Base-by-base conservation (phyloP, 2,329 filamentous ascomycete genomes). In the Colletotrichum ledebouriae region DNA sequence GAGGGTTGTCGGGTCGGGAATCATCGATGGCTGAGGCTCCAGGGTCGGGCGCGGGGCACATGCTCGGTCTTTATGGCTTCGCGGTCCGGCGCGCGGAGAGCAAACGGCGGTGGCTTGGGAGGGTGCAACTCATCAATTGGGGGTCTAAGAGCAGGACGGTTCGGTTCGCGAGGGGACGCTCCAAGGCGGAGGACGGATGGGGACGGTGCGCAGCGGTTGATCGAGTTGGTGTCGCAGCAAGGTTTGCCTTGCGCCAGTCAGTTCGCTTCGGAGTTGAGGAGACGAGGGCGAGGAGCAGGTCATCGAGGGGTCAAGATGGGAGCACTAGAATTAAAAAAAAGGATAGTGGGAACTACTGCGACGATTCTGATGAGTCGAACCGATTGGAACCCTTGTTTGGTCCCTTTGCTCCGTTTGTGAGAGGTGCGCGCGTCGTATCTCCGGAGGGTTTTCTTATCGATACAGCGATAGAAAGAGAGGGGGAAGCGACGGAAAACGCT, bases 31-130 rank as follows among this genome's bases (percentile, higher is more conserved):
- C 65, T 59, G 65, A 68, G 49, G 52, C 55, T 68, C 65, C 65
- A 59, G 59, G 42, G 29, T 65, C 61, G 37, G 65, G 65, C 65
- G 65, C 61, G 41, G 65, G 65, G 65, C 61, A 53, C 65, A 68
- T 68, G 65, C 65, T 68, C 65, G 61, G 55, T 65, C 65, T 68
- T 65, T 65, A 65, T 68, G 47, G 42, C 39, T 25, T n/a, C 25
- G 41, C 50, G 22, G 65, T 65, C 61, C 25, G 61, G 65, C 61
- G 61, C 55, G 65, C 25, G 41, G 47, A 55, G 53, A 60, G 44
- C 52, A 53, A 47, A 65, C 47, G 47, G 53, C 47, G 25, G 42
- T 65, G 60, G 61, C 53, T 68, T 65, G 47, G 41, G 61, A 68
- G 55, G 53, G 34, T 42, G 55, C 55, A 56, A 49, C n/a, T 65